These are phyloP conservation scores for Exutisphaerella laricina DNA, from an alignment of 2,329 filamentous ascomycete genomes.

Conservation along the genomic window DNA sequence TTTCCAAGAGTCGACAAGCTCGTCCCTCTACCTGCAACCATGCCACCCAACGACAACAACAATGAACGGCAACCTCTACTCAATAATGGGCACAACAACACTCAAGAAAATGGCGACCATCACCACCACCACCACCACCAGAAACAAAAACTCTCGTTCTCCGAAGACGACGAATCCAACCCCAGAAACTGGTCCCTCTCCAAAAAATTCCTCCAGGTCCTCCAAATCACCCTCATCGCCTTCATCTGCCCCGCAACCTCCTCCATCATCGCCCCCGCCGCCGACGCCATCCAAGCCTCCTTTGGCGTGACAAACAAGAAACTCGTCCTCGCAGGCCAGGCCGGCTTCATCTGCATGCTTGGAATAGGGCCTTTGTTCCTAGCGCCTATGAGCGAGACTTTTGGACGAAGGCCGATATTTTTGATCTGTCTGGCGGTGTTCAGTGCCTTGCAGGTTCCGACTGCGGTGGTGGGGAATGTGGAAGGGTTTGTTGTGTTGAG, in stretches of 20 bases:
- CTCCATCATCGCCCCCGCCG: conserved; percentile 9
- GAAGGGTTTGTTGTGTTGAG: conserved; percentile 39
- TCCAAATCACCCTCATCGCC: conserved; percentile 7
- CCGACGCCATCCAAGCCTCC: neutral
- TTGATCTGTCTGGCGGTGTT: conserved; percentile 41
- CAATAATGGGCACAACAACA: conserved; percentile 1
- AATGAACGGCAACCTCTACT: conserved; percentile 3
- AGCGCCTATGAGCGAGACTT: conserved; percentile 44
- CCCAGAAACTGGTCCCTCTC: conserved; percentile 6
- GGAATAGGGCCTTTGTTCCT: conserved; percentile 44
- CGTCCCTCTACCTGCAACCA: neutral
- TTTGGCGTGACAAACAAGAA: conserved; percentile 16
- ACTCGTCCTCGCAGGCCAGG: conserved; percentile 43
- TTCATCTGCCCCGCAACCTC: conserved; percentile 8
- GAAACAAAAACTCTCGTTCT: conserved; percentile 1
- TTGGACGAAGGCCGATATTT: conserved; percentile 42
- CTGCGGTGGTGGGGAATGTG: conserved; percentile 44
- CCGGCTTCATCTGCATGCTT: conserved; percentile 45
- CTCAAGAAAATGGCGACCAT: neutral
- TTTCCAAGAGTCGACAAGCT: too few relatives aligned
- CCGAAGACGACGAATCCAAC: conserved; percentile 4
- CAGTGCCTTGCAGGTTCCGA: conserved; percentile 42
- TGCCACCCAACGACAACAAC: neutral
- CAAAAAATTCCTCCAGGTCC: conserved; percentile 5
- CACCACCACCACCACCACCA: neutral